These are phyloP conservation scores for Podaxis sp. DNA, from an alignment of 768 basidiomycete genomes.

Conservation along the genomic window DNA sequence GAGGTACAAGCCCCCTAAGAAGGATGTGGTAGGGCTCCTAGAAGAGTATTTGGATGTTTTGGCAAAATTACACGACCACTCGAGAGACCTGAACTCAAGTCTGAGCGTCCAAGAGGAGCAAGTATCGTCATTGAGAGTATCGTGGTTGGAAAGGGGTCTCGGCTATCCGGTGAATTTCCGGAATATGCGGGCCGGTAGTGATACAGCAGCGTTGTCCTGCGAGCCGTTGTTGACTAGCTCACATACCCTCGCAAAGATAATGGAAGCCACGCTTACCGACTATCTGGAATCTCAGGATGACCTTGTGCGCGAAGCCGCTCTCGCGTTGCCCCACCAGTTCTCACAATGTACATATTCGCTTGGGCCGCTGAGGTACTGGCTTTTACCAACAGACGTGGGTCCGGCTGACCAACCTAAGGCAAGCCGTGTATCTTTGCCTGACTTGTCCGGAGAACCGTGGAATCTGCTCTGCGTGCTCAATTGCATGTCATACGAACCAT, in stretches of 20 bases:
- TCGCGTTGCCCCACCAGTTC: constrained; percentile 64
- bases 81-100: not conserved
- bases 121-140: not conserved
- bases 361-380: constrained; percentile 48
- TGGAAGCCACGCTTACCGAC: constrained; percentile 42
- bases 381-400: constrained; percentile 4
- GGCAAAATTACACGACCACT: not conserved
- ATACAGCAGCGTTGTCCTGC: not conserved
- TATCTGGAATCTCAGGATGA: constrained; percentile 47
- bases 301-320: constrained; percentile 47
- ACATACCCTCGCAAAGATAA: constrained; percentile 7
- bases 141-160: not conserved
- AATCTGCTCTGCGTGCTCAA: constrained; percentile 79
- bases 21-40: too few species aligned
- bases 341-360: constrained; percentile 62
- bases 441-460: constrained; percentile 69
- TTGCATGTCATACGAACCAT: constrained; percentile 85
- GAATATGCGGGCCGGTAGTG: constrained; percentile 4
- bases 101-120: not conserved
- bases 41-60: not conserved
- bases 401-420: constrained; percentile 35
- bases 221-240: not conserved
- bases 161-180: not conserved
- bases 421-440: constrained; percentile 80
- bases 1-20: too few species aligned